Evolutionary conservation across 2,329 filamentous ascomycete species (phyloP), one percentile per base, ranked within the genome.

Genomic region (Clarireedia sp.): DNA sequence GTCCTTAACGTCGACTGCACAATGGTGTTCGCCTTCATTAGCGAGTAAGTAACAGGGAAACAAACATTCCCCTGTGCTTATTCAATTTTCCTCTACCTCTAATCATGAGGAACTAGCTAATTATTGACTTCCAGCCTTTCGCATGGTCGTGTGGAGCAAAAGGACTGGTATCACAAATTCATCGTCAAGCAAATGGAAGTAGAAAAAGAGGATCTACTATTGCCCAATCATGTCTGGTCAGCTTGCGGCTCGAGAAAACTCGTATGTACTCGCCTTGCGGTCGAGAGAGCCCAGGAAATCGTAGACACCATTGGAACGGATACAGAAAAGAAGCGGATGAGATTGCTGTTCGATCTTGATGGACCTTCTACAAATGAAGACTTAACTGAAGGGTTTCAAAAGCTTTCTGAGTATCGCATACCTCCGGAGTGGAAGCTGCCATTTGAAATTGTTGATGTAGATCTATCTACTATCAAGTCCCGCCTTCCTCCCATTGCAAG

Each of bases 11-110:
- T 82, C 53, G 80, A 82, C 65, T 81, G 78, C 65, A 88, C 85
- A 0, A 77, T 88, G 54, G 74, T 89, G 1, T 76, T 89, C 5
- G 85, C 84, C 3, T 72, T 87, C 17, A 79, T 85, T 2, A 87
- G 83, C 3, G 85, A 89, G 62, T 55, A 26, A 55, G 52, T 55
- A 55, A 16, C 16, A 24, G 14, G 3, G n/a, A 54, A 10, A 50
- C 14, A 44, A 8, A 21, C 21, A 26, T 23, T 17, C 38, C 7
- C 41, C 9, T 21, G 4, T 3, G 14, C 21, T 8, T 23, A 6
- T 24, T 46, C 21, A 46, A 24, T 24, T n/a, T 3, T 26, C 23
- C 19, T 3, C 19, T 29, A 46, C 5, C 38, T n/a, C 17, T n/a
- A 4, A 41, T 17, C 29, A 33, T 41, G 7, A 23, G 19, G 12